A percentile compares a stretch with the other conserved stretches of the same genome.
phyloP scores from a whole-genome alignment of 2,329 filamentous ascomycete genomes.

The Colletotrichum simmondsii region DNA sequence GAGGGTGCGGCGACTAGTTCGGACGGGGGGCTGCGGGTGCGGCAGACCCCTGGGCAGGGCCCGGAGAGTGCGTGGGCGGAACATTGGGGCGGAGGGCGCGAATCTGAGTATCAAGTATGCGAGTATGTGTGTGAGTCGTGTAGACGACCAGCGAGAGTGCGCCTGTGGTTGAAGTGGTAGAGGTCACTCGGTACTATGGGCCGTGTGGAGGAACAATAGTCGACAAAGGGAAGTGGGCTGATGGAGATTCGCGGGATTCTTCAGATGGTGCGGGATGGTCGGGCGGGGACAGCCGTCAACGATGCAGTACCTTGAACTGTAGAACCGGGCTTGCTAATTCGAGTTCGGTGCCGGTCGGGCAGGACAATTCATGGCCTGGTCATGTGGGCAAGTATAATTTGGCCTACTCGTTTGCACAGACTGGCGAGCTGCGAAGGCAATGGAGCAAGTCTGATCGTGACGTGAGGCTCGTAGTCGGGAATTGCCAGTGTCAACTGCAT shows the following conservation, averaged over 20 bases:
- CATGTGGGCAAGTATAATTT: constrained; percentile 19
- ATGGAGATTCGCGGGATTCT: constrained; percentile 12
- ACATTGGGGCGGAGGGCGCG: constrained; percentile 37
- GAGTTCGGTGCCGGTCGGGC: constrained; percentile 29
- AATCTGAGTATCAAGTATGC: background rate
- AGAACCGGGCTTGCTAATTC: constrained; percentile 6
- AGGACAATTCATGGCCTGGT: constrained; percentile 16
- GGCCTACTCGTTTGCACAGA: constrained; percentile 19
- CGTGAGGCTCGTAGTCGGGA: background rate
- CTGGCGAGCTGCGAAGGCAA: constrained; percentile 9
- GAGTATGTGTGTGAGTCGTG: background rate
- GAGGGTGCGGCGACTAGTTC: constrained; percentile 46
- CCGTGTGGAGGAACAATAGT: background rate
- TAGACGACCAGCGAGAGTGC: background rate
- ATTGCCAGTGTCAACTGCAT: background rate
- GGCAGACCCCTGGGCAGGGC: constrained; percentile 37
- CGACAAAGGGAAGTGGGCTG: constrained; percentile 8
- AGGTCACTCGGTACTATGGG: background rate
- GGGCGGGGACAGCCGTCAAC: constrained; percentile 25
- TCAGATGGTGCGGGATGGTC: constrained; percentile 30
- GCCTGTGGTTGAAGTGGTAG: background rate
- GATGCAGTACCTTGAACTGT: background rate
- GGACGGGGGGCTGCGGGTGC: constrained; percentile 26
- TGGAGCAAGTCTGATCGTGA: constrained; percentile 24
- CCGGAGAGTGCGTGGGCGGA: constrained; percentile 41